Conservation (phyloP, 2,329 filamentous ascomycete genomes). For the Xylaria sp. region DNA sequence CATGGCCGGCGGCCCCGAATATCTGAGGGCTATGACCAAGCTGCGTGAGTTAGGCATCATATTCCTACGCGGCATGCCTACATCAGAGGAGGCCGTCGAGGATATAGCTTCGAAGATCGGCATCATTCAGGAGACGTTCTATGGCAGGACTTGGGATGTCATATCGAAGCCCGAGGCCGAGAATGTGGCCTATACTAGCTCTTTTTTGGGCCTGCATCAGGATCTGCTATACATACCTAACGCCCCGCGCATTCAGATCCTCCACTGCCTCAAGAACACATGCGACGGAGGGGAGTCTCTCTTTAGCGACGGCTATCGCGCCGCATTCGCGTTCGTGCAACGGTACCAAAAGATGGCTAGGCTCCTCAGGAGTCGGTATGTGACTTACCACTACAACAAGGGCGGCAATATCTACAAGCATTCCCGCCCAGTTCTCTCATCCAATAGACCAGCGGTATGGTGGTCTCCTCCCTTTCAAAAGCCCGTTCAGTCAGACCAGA, state of each 20-base stretch:
- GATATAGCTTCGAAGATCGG: conserved; percentile 79
- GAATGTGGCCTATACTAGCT: conserved; percentile 90
- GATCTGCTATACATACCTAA: conserved; percentile 88
- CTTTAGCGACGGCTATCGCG: conserved; percentile 80
- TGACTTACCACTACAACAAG: conserved; percentile 72
- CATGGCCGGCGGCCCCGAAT: conserved; percentile 67
- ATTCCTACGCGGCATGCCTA: conserved; percentile 79
- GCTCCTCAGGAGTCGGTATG: conserved; percentile 53
- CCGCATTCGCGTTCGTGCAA: conserved; percentile 58
- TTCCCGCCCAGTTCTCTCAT: conserved; percentile 64
- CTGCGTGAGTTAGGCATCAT: conserved; percentile 77
- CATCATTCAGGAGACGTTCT: conserved; percentile 85
- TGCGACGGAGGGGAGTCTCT: conserved; percentile 84
- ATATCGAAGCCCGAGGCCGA: conserved; percentile 82
- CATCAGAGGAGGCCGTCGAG: conserved; percentile 72
- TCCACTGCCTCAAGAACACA: conserved; percentile 88
- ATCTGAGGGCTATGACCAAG: conserved; percentile 70
- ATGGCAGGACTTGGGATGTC: conserved; percentile 92
- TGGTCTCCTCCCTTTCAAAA: conserved; percentile 88
- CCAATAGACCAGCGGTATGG: conserved; percentile 55
- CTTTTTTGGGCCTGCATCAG: conserved; percentile 88
- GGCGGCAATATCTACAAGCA: conserved; percentile 71
- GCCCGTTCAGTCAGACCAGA: conserved; percentile 44
- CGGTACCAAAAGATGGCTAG: conserved; percentile 42
- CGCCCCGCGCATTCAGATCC: conserved; percentile 83